Evolutionary conservation across 768 basidiomycete genomes (phyloP).

Genomic region (Myochromella boudieri): DNA sequence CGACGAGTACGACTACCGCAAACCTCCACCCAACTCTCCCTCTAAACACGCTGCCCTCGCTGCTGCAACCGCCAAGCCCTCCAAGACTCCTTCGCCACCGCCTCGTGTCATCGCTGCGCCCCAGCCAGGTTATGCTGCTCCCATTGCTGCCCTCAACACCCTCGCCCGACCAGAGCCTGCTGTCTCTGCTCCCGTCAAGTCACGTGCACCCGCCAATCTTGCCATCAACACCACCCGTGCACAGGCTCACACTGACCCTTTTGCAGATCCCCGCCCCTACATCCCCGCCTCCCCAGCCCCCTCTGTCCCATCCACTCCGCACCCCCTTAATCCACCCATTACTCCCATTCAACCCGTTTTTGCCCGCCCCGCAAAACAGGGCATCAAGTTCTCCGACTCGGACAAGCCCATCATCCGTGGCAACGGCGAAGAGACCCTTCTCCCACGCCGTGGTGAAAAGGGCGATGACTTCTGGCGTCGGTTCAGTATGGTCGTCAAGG

Average conservation of each 20-base stretch:
- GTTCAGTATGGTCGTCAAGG: slow-evolving; percentile 81
- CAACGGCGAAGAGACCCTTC: slow-evolving; percentile 62
- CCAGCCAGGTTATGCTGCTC: slow-evolving; percentile 71
- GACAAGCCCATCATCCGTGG: slow-evolving; percentile 62
- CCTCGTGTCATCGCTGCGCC: slow-evolving; percentile 60
- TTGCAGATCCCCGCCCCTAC: slow-evolving; percentile 6
- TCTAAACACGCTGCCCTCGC: slow-evolving; percentile 39
- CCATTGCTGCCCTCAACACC: slow-evolving; percentile 59
- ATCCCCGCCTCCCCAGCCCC: slow-evolving; percentile 11
- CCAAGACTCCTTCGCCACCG: slow-evolving; percentile 24
- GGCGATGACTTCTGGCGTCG: slow-evolving; percentile 88
- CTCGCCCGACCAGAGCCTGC: slow-evolving; percentile 48
- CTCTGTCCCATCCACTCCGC: slow-evolving; percentile 38
- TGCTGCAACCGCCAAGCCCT: slow-evolving; percentile 27
- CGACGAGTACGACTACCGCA: slow-evolving; percentile 9
- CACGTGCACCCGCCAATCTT: slow-evolving; percentile 22
- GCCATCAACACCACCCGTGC: slow-evolving; percentile 8
- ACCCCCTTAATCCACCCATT: slow-evolving; percentile 73
- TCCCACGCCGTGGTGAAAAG: slow-evolving; percentile 67
- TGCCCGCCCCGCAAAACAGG: slow-evolving; percentile 52
- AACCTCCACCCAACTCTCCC: slow-evolving; percentile 2
- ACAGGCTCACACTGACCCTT: background rate
- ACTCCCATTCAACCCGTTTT: slow-evolving; percentile 82
- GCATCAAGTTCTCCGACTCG: slow-evolving; percentile 45
- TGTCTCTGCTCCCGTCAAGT: slow-evolving; percentile 35